Conservation (phyloP, 345 rosid species). For the Salix koriyanagi region DNA sequence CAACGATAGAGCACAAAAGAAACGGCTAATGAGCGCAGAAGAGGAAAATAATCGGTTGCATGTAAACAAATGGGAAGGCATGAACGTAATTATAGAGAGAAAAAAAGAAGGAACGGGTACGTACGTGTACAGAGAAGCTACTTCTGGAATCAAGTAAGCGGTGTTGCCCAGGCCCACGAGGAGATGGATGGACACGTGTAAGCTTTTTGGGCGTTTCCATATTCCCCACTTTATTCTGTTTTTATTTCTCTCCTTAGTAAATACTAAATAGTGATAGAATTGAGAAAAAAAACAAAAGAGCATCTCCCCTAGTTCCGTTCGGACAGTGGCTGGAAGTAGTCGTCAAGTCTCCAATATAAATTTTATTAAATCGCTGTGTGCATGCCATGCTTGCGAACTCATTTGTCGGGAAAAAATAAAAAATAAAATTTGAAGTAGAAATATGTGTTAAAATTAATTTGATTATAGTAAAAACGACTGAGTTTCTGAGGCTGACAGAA, state of each 20-base stretch:
- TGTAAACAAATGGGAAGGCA: background rate
- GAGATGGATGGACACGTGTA: background rate
- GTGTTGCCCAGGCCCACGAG: background rate
- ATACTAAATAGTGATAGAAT: background rate
- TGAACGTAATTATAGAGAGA: conserved; percentile 19
- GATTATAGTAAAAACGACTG: no score
- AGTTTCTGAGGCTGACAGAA: no score
- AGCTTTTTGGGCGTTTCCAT: no score
- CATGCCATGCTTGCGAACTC: no score
- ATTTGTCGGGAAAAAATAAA: no score
- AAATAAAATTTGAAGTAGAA: no score
- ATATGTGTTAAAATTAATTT: no score
- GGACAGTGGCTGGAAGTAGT: background rate
- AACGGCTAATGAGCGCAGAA: background rate
- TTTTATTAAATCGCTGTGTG: no score
- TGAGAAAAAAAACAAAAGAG: background rate
- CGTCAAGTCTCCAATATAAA: no score
- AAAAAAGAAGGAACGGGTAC: background rate
- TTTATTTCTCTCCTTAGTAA: background rate
- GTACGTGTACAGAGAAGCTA: background rate
- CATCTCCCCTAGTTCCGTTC: background rate
- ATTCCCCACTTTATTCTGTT: no score
- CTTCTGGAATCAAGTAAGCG: background rate
- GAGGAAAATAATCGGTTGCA: background rate
- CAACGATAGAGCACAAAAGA: background rate